These are phyloP conservation scores for Phytophthora quininea DNA, from an alignment of 352 stramenopile species.

Conservation along the genomic window DNA sequence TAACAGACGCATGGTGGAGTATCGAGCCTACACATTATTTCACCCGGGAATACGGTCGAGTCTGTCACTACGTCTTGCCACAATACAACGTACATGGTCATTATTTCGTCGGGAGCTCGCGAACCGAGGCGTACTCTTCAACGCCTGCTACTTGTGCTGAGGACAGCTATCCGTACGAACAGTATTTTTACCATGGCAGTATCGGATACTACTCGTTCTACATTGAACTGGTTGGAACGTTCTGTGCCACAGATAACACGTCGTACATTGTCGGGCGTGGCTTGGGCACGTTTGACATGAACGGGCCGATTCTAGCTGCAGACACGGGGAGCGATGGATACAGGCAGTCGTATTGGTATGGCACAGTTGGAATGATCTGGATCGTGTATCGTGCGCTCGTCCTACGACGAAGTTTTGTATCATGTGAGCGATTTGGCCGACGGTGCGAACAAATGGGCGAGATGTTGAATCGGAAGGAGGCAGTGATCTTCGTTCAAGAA, in stretches of 20 bases:
- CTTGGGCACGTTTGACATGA: constrained; percentile 25
- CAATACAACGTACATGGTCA: constrained; percentile 24
- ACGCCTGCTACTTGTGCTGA: constrained; percentile 17
- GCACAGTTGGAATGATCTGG: neutral
- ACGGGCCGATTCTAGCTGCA: constrained; percentile 14
- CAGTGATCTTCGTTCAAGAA: neutral
- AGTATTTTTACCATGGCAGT: constrained; percentile 25
- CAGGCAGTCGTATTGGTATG: neutral
- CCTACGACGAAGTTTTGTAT: neutral
- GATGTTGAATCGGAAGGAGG: neutral
- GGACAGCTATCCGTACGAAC: constrained; percentile 12
- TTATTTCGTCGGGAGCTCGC: constrained; percentile 12
- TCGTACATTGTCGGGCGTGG: constrained; percentile 12
- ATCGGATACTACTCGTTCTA: constrained; percentile 17
- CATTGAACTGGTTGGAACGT: constrained; percentile 15
- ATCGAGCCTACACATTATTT: constrained; percentile 24
- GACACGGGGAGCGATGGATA: constrained; percentile 16
- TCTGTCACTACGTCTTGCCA: constrained; percentile 24
- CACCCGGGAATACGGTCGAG: neutral
- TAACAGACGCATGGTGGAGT: constrained; percentile 32
- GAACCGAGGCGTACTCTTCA: neutral
- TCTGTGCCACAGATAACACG: constrained; percentile 12
- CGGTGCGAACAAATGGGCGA: neutral
- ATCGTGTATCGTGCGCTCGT: neutral
- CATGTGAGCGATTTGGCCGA: neutral